These are phyloP conservation scores for Populus tomentosa DNA, from an alignment of 441 rosid species.

Conservation along the genomic window DNA sequence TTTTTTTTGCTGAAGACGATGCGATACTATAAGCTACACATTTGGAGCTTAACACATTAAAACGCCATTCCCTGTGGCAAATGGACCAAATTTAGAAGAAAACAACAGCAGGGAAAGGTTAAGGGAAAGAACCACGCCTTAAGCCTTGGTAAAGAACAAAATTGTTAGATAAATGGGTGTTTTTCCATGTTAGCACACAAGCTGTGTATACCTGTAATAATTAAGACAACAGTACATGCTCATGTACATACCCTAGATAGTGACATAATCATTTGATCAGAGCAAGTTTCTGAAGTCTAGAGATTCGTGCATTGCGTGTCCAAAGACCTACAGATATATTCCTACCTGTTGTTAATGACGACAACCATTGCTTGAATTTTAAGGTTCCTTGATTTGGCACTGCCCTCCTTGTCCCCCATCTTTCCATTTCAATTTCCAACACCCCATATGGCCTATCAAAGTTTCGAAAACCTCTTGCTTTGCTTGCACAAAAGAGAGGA, in stretches of 20 bases:
- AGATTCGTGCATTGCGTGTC: slow-evolving; percentile 35
- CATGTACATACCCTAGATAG: neutral
- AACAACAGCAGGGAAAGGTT: no score
- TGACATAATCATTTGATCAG: neutral
- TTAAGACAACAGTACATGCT: neutral
- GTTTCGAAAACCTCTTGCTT: neutral
- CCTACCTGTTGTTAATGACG: neutral
- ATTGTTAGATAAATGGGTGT: no score
- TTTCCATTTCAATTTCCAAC: slow-evolving; percentile 35
- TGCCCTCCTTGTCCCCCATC: slow-evolving; percentile 10
- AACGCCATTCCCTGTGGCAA: no score
- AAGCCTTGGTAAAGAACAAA: no score
- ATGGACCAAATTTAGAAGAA: no score
- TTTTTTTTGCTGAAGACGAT: no score
- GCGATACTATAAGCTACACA: no score
- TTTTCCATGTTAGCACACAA: no score
- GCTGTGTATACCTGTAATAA: neutral
- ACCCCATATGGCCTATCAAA: slow-evolving; percentile 15
- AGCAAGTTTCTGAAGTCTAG: slow-evolving; percentile 6
- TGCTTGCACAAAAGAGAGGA: neutral
- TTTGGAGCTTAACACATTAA: no score
- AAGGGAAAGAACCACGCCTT: no score
- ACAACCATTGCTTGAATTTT: slow-evolving; percentile 42
- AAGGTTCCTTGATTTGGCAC: slow-evolving; percentile 29
- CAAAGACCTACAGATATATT: slow-evolving; percentile 6